Conservation (phyloP, 768 basidiomycete species). For the Amanita muscaria region DNA sequence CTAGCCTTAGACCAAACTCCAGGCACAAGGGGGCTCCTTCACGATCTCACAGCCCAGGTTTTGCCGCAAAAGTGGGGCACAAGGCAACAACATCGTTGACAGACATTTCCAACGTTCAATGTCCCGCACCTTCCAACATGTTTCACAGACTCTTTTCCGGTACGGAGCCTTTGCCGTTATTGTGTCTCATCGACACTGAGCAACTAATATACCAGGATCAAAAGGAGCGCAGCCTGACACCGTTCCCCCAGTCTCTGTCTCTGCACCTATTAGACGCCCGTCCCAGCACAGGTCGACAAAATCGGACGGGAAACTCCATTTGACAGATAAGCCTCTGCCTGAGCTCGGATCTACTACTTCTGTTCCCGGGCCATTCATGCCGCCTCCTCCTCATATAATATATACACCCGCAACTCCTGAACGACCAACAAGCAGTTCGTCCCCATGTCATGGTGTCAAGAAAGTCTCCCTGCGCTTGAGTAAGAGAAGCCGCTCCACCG, state of each 20-base stretch:
- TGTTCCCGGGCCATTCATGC: slow-evolving; percentile 3
- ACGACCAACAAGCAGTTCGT: slow-evolving; percentile 1
- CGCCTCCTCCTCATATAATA: slow-evolving; percentile 19
- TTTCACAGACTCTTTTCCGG: slow-evolving; percentile 25
- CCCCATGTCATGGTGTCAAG: neutral
- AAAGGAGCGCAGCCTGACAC: neutral
- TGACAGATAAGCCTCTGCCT: slow-evolving; percentile 1
- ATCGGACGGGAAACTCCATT: slow-evolving; percentile 8
- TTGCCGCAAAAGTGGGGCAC: slow-evolving; percentile 18
- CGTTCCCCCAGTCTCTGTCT: slow-evolving; percentile 16
- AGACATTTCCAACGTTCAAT: slow-evolving; percentile 3
- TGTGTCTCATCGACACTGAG: neutral
- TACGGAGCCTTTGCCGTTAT: slow-evolving; percentile 10
- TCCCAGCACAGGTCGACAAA: slow-evolving; percentile 19
- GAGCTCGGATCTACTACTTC: neutral
- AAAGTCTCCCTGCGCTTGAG: neutral
- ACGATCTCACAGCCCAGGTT: slow-evolving; percentile 25
- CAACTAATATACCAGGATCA: neutral
- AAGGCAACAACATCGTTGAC: slow-evolving; percentile 15
- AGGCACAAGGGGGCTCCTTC: slow-evolving; percentile 21
- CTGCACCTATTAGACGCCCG: slow-evolving; percentile 23
- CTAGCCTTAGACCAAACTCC: slow-evolving; percentile 18
- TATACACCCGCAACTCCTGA: slow-evolving; percentile 26
- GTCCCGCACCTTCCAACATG: slow-evolving; percentile 18
- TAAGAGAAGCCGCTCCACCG: neutral